phyloP scores from a whole-genome alignment of 2,329 filamentous ascomycete genomes.

The Emmonsia crescens region DNA sequence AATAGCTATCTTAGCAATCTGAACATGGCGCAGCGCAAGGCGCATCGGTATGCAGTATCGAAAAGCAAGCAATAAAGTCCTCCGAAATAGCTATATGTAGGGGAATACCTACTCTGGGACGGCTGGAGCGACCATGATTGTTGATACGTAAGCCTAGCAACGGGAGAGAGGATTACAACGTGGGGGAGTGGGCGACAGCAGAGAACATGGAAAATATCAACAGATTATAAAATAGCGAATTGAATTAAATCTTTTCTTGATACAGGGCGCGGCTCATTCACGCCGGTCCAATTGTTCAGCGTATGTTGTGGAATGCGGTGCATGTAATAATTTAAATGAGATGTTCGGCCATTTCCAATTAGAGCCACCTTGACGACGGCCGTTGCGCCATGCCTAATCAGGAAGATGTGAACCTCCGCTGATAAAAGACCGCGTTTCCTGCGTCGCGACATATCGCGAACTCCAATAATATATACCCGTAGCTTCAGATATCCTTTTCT shows the following conservation, averaged over 20 bases:
- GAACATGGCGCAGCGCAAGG: neutral
- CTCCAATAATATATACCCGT: neutral
- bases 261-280: neutral
- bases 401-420: slow-evolving; percentile 4
- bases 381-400: slow-evolving; percentile 8
- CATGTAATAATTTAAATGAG: neutral
- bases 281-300: neutral
- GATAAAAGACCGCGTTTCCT: neutral
- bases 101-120: slow-evolving; percentile 56
- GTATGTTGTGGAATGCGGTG: neutral
- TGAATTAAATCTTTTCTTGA: neutral
- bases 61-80: neutral
- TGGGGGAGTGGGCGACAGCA: neutral
- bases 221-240: neutral
- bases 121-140: slow-evolving; percentile 61
- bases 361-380: neutral
- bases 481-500: neutral
- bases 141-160: slow-evolving; percentile 4
- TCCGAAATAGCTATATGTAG: neutral
- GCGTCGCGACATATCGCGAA: neutral
- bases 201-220: neutral
- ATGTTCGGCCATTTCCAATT: neutral
- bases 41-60: neutral
- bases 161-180: neutral
- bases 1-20: neutral